These are phyloP conservation scores for Hippophae rhamnoides DNA, from an alignment of 306 rosid genomes.

Conservation along the genomic window DNA sequence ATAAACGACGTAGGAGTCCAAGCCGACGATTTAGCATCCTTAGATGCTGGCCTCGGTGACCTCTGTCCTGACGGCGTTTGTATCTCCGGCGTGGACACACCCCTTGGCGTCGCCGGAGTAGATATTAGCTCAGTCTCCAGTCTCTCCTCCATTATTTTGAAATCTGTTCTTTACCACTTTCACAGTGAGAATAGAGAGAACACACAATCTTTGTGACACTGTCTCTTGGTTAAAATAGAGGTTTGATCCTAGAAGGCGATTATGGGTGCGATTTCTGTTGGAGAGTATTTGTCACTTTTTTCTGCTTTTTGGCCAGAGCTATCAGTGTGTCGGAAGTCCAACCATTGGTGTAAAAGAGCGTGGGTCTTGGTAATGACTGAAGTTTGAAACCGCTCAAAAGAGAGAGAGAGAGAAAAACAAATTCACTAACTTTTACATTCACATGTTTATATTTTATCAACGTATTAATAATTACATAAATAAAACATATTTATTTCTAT, in stretches of 20 bases:
- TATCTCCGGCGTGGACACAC: conserved; percentile 84
- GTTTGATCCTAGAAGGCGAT: background rate
- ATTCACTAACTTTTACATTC: too few species aligned
- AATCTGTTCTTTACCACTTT: background rate
- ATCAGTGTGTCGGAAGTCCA: background rate
- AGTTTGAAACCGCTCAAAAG: background rate
- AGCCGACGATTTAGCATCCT: conserved; percentile 79
- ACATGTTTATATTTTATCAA: too few species aligned
- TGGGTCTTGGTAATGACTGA: background rate
- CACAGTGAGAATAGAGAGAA: background rate
- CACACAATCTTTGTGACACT: background rate
- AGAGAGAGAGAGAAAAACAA: too few species aligned
- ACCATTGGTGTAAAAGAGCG: background rate
- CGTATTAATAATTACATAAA: too few species aligned
- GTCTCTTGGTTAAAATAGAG: background rate
- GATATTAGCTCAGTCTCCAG: conserved; percentile 95
- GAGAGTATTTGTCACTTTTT: background rate
- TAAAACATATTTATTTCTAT: too few species aligned
- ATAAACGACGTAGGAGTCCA: conserved; percentile 96
- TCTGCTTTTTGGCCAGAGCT: background rate
- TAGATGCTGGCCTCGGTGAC: conserved; percentile 70
- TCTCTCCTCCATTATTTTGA: conserved; percentile 58
- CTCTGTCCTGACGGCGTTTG: conserved; percentile 83
- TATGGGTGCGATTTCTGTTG: background rate
- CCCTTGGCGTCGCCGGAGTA: conserved; percentile 85